Percentiles rank a stretch among this genome's conserved stretches.
phyloP scores from a whole-genome alignment of 306 rosid species.

The Ormosia semicastrata region DNA sequence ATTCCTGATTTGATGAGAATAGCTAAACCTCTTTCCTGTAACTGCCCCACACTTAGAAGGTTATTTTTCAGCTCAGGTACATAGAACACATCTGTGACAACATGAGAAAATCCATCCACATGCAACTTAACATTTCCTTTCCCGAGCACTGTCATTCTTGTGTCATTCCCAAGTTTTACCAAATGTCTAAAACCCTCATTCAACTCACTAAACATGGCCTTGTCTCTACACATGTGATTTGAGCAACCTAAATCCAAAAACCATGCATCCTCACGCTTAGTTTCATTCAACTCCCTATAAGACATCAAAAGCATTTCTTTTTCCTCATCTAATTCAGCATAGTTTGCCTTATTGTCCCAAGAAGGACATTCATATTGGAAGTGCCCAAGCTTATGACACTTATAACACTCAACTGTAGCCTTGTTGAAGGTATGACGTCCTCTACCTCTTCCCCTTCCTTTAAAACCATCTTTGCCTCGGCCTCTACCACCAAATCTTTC shows the following conservation, averaged over 20 bases:
- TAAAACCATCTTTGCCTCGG: too few species aligned
- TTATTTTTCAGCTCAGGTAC: not conserved
- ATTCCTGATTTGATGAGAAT: too few species aligned
- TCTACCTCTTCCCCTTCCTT: too few species aligned
- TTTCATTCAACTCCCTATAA: not conserved
- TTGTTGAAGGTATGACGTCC: not conserved
- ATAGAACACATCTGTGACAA: not conserved
- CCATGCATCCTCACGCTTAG: not conserved
- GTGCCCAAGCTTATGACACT: not conserved
- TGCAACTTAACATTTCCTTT: not conserved
- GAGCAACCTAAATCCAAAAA: not conserved
- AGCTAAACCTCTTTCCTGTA: not conserved
- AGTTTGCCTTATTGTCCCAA: not conserved
- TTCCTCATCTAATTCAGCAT: not conserved
- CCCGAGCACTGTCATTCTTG: not conserved
- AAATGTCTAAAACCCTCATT: too few species aligned
- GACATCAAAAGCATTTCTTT: not conserved
- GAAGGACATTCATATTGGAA: not conserved
- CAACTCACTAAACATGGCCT: too few species aligned
- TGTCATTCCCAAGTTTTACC: not conserved
- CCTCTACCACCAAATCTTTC: too few species aligned
- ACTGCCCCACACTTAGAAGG: not conserved
- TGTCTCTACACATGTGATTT: not conserved
- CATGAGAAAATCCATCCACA: not conserved
- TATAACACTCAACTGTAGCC: not conserved